Evolutionary conservation across 768 basidiomycete species (phyloP).

Genomic region (Leccinum variicolor): DNA sequence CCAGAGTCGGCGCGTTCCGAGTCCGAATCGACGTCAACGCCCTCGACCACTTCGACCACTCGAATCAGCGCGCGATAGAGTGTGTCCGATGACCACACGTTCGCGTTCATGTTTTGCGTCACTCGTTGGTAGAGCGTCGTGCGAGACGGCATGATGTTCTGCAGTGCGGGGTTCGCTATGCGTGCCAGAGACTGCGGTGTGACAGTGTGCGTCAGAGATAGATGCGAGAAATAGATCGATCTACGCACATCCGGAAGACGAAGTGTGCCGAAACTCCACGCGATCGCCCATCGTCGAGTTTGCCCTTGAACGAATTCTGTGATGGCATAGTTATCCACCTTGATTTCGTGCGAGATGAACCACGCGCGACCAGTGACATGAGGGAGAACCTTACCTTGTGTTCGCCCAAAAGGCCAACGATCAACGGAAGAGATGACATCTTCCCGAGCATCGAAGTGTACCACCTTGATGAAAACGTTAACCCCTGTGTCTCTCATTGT

Average conservation of each 20-base stretch:
- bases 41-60: slow-evolving; percentile 35
- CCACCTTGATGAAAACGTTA: slow-evolving; percentile 48
- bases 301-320: slow-evolving; percentile 83
- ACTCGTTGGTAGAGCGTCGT: slow-evolving; percentile 51
- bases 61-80: slow-evolving; percentile 22
- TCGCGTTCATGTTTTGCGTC: not conserved
- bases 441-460: slow-evolving; percentile 94
- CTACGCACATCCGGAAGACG: slow-evolving; percentile 76
- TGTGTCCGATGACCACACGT: slow-evolving; percentile 4
- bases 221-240: not conserved
- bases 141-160: slow-evolving; percentile 52
- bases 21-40: slow-evolving; percentile 13
- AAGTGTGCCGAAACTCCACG: slow-evolving; percentile 69
- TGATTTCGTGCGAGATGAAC: not conserved
- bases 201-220: not conserved
- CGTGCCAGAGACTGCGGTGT: slow-evolving; percentile 34
- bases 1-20: not conserved
- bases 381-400: slow-evolving; percentile 35
- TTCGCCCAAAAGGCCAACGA: slow-evolving; percentile 54
- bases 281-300: slow-evolving; percentile 90
- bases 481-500: not conserved
- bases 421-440: slow-evolving; percentile 60
- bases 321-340: slow-evolving; percentile 88
- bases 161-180: slow-evolving; percentile 40
- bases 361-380: not conserved